Evolutionary conservation across 768 basidiomycete species (phyloP).

Genomic region (Lactifluus pinguis): DNA sequence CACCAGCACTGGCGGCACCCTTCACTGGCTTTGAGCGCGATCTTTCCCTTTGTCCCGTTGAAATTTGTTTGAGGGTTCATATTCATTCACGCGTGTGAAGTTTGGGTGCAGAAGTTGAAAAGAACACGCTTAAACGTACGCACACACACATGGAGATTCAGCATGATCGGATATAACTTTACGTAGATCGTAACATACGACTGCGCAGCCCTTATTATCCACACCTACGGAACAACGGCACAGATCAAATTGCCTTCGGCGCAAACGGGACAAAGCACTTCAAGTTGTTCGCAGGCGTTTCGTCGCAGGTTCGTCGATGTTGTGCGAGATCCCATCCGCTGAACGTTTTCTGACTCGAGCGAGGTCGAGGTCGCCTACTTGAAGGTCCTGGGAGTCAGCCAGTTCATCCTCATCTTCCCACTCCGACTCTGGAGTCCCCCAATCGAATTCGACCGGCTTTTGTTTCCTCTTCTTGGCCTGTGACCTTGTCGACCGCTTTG

Average conservation of each 20-base stretch:
- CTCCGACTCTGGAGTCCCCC: conserved; percentile 4
- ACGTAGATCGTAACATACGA: background rate
- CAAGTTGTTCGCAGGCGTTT: conserved; percentile 9
- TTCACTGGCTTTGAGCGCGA: background rate
- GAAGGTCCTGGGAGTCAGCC: conserved; percentile 10
- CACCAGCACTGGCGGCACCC: background rate
- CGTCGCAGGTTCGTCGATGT: background rate
- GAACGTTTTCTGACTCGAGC: conserved; percentile 8
- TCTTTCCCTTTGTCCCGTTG: background rate
- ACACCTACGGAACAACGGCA: background rate
- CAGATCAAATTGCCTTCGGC: background rate
- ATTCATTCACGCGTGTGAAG: background rate
- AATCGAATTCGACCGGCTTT: background rate
- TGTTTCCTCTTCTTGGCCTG: background rate
- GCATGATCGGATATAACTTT: background rate
- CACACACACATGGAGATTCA: background rate
- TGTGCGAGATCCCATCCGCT: background rate
- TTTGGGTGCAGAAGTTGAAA: background rate
- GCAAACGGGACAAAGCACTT: background rate
- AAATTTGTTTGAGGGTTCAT: background rate
- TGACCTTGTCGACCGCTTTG: background rate
- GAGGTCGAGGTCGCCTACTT: background rate
- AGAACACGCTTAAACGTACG: too few relatives aligned
- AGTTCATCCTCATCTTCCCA: conserved; percentile 15
- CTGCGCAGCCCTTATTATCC: too few relatives aligned